phyloP scores from a whole-genome alignment of 169 alveolate species.

The Plasmodium knowlesi region DNA sequence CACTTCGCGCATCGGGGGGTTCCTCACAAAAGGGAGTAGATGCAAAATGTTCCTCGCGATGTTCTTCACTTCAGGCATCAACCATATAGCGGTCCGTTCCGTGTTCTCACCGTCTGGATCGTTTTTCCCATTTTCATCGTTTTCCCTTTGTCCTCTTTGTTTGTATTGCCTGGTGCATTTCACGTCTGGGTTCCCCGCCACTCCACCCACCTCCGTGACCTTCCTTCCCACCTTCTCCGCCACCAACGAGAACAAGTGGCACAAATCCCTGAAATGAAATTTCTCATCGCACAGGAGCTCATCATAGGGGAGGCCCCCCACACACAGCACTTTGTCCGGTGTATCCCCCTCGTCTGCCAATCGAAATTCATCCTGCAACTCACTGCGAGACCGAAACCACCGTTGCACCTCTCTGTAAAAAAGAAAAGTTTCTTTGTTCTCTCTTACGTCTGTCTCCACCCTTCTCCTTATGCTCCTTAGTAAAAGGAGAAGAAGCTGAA shows the following conservation, averaged over 20 bases:
- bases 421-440: neutral
- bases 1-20: constrained; percentile 13
- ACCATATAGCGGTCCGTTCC: neutral
- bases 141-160: neutral
- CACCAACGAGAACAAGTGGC: constrained; percentile 11
- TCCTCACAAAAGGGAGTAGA: neutral
- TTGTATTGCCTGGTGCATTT: neutral
- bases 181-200: neutral
- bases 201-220: neutral
- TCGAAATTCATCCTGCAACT: neutral
- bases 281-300: neutral
- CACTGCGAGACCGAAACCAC: neutral
- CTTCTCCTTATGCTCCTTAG: neutral
- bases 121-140: neutral
- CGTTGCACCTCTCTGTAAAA: neutral
- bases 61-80: neutral
- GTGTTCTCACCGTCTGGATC: neutral
- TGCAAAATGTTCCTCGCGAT: neutral
- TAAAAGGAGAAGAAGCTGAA: neutral
- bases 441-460: constrained; percentile 12
- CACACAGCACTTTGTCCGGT: neutral
- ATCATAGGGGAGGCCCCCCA: neutral
- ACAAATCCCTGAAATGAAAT: neutral
- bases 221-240: neutral
- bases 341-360: neutral